Evolutionary conservation across 2,329 filamentous ascomycete genomes (phyloP).

Genomic region (Cadophora gregata): DNA sequence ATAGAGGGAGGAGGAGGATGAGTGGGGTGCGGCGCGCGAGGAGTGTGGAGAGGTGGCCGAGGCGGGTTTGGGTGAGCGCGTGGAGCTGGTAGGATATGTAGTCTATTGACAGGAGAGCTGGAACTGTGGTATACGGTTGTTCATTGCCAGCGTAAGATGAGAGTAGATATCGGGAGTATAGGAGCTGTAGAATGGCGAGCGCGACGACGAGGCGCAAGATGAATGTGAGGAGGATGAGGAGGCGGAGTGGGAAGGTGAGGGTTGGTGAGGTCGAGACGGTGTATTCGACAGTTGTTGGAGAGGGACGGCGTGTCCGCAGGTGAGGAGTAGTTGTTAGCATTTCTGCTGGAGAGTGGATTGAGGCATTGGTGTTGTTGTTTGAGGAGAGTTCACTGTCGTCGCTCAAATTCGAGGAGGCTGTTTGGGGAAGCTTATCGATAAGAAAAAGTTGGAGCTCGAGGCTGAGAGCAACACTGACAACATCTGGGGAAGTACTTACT

Average conservation of each 20-base stretch:
- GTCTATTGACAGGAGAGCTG: constrained; percentile 29
- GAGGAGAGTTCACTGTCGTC: constrained; percentile 14
- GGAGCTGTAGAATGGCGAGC: constrained; percentile 52
- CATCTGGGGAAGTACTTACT: background rate
- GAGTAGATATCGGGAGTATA: constrained; percentile 55
- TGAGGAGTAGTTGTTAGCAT: constrained; percentile 69
- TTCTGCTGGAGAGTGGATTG: constrained; percentile 22
- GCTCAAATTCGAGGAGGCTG: constrained; percentile 11
- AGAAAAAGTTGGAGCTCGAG: constrained; percentile 21
- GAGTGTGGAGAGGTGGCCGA: constrained; percentile 44
- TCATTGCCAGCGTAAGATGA: constrained; percentile 29
- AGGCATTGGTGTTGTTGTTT: constrained; percentile 27
- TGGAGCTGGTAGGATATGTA: constrained; percentile 41
- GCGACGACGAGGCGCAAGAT: constrained; percentile 50
- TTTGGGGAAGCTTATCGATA: constrained; percentile 34
- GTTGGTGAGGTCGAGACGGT: constrained; percentile 82
- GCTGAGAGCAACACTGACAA: background rate
- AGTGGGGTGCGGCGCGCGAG: constrained; percentile 48
- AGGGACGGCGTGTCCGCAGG: constrained; percentile 70
- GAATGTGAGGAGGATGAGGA: constrained; percentile 53
- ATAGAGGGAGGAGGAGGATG: constrained; percentile 49
- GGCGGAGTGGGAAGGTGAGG: constrained; percentile 53
- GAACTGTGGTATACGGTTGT: constrained; percentile 10
- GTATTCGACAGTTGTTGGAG: constrained; percentile 90
- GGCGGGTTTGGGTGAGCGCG: constrained; percentile 38